These are phyloP conservation scores for Ramalina intermedia DNA, from an alignment of 495 filamentous ascomycete species.

Conservation along the genomic window DNA sequence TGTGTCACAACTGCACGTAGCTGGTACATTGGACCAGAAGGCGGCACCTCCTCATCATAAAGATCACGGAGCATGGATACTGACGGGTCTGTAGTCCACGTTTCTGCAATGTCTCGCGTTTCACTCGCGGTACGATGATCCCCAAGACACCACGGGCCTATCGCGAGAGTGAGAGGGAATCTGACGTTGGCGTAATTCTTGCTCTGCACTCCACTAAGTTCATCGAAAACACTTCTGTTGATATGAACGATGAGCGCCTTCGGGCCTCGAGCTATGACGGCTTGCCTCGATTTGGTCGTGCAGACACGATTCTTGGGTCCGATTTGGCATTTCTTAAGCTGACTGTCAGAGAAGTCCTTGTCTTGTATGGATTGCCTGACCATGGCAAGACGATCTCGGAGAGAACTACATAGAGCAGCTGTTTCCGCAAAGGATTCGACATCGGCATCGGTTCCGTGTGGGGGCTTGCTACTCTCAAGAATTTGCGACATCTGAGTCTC, in stretches of 20 bases:
- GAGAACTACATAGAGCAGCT: conserved; percentile 18
- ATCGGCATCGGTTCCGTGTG: background rate
- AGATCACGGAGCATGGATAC: conserved; percentile 51
- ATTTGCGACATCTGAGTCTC: conserved; percentile 34
- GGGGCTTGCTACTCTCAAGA: conserved; percentile 10
- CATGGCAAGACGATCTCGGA: conserved; percentile 38
- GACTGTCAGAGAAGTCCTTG: conserved; percentile 63
- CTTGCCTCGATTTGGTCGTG: conserved; percentile 77
- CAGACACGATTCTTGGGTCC: conserved; percentile 48
- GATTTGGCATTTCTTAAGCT: conserved; percentile 60
- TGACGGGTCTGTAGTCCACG: conserved; percentile 51
- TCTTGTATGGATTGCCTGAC: conserved; percentile 59
- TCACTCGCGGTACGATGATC: conserved; percentile 15
- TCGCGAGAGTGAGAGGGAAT: conserved; percentile 59
- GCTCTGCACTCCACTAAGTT: conserved; percentile 53
- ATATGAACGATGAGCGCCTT: conserved; percentile 70
- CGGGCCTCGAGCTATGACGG: conserved; percentile 68
- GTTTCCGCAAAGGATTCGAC: background rate
- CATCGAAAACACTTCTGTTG: conserved; percentile 84
- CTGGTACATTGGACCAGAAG: conserved; percentile 49
- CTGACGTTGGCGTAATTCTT: conserved; percentile 72
- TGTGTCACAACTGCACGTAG: conserved; percentile 80
- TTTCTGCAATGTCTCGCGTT: conserved; percentile 33
- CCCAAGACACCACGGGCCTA: conserved; percentile 67
- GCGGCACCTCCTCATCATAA: conserved; percentile 20